These are phyloP conservation scores for Lactarius quietus DNA, from an alignment of 768 basidiomycete species.

Conservation along the genomic window DNA sequence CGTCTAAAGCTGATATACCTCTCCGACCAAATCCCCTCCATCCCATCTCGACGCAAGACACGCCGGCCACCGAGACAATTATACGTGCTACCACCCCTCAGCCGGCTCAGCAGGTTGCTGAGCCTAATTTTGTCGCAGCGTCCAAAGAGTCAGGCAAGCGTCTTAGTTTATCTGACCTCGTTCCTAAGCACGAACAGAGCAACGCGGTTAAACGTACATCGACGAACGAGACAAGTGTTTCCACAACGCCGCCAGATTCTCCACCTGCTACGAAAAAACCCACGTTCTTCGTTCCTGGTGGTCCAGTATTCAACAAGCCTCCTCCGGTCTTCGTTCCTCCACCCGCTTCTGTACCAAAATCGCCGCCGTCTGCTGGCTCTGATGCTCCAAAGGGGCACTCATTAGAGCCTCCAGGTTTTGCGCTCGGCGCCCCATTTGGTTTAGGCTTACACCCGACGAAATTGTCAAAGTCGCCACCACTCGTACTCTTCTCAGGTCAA, in stretches of 20 bases:
- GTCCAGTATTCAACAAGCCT: constrained; percentile 60
- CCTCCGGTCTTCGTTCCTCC: constrained; percentile 45
- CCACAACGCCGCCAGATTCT: constrained; percentile 28
- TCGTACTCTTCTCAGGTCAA: constrained; percentile 42
- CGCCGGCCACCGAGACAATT: background rate
- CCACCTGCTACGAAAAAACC: constrained; percentile 13
- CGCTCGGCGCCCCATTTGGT: constrained; percentile 44
- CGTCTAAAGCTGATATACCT: constrained; percentile 56
- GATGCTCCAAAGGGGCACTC: constrained; percentile 32
- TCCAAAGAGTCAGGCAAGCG: constrained; percentile 33
- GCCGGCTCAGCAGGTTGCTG: background rate
- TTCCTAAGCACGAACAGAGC: constrained; percentile 35
- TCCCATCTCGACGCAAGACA: constrained; percentile 1
- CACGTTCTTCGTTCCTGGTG: constrained; percentile 36
- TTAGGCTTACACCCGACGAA: constrained; percentile 39
- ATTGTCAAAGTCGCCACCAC: constrained; percentile 27
- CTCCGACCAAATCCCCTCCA: background rate
- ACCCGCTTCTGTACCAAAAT: constrained; percentile 34
- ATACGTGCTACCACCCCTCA: background rate
- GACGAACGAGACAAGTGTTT: constrained; percentile 10
- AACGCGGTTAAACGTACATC: constrained; percentile 31
- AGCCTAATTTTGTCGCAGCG: background rate
- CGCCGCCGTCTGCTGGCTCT: constrained; percentile 19
- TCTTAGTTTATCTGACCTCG: constrained; percentile 62
- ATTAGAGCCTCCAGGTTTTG: constrained; percentile 38